Base-by-base conservation (phyloP, 2,329 filamentous ascomycete genomes). In the Seiridium cupressi region DNA sequence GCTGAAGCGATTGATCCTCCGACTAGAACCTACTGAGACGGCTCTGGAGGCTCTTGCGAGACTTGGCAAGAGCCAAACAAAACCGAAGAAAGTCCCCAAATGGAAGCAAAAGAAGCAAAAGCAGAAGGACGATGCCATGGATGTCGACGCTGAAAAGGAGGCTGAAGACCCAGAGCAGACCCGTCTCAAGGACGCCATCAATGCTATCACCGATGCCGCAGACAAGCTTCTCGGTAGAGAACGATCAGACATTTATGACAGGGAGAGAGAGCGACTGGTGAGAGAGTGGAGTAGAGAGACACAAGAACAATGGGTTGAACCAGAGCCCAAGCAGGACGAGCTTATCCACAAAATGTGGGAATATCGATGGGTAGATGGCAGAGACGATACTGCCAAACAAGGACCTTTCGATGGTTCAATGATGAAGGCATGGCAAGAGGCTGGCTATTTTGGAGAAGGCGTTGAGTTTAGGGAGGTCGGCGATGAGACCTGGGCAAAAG, bases 381-480 rank as follows among this genome's bases (percentile, higher is more conserved):
- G 93, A 46, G 94, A 97, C 70, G 90, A 86, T 35, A 91, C 85
- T 9, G 84, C 86, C 53, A 84, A 85, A 60, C 92, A 99, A 74
- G 95, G 95, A 0, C 94, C 95, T 0, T 99, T 93, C 73, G 92
- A 97, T 70, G 85, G 84, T 6, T 74, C 82, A 4, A 94, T 89
- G 44, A 98, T 99, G 95, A 86, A 88, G 68, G 90, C 91, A 2
- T 99, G 95, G 95, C 87, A 90, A 66, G 87, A 91, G 63, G 92
- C 92, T 32, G 95, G 95, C 3, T 98, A 98, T 73, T 99, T 99
- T 75, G 90, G 88, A 10, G 89, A 95, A 64, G 92, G 91, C 0
- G 92, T 97, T 32, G 94, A 93, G 72, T 93, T 94, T 68, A 83
- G 87, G 64, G 79, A 76, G 62, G 83, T 77, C 5, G 85, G 83